These are phyloP conservation scores for Aspergillus persii DNA, from an alignment of 2,329 filamentous ascomycete genomes.

Conservation along the genomic window DNA sequence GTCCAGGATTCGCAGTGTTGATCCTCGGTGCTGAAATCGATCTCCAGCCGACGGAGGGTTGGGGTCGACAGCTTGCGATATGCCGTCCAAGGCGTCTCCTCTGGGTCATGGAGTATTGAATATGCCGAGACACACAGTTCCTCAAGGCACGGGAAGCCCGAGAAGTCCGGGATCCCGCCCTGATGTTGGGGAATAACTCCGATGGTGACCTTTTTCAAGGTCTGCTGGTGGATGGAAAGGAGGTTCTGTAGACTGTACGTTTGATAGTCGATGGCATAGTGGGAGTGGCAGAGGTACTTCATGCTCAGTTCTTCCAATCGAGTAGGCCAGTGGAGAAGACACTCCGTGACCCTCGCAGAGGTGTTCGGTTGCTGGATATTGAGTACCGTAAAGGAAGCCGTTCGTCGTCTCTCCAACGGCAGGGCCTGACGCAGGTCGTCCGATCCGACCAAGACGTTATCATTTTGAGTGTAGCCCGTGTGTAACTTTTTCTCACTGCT, in stretches of 20 bases:
- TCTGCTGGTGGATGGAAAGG: neutral
- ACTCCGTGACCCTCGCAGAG: neutral
- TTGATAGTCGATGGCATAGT: neutral
- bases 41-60: neutral
- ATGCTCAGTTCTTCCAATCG: neutral
- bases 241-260: neutral
- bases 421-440: neutral
- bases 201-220: neutral
- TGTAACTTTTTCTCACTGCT: neutral
- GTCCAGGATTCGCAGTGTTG: neutral
- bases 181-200: neutral
- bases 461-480: neutral
- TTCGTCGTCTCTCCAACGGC: neutral
- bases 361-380: neutral
- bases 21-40: neutral
- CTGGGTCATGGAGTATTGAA: neutral
- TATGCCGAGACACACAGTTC: neutral
- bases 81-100: neutral
- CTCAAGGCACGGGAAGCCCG: neutral
- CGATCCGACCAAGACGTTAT: neutral
- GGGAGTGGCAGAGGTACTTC: neutral
- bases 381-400: neutral
- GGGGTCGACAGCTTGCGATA: neutral
- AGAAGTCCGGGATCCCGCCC: neutral
- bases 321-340: neutral